These are phyloP conservation scores for Blastobotrys americana DNA, from an alignment of 805 yeast species.

Conservation along the genomic window DNA sequence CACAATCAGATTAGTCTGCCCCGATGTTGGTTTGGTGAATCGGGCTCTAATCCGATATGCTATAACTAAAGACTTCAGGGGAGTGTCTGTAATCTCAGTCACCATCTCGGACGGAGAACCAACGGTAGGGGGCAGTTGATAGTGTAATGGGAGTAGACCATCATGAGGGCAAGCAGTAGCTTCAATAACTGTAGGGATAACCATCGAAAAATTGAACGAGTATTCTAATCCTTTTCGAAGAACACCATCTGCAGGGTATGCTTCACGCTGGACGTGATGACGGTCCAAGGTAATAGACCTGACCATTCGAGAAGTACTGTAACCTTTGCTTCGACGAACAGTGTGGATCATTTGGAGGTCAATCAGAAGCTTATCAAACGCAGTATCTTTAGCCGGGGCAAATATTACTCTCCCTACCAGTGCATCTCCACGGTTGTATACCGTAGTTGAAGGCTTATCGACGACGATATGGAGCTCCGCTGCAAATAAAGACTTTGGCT, in stretches of 20 bases:
- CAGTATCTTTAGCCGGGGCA: conserved; percentile 9
- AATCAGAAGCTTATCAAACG: conserved; percentile 3
- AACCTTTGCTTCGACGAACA: conserved; percentile 4
- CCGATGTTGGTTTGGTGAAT: not conserved
- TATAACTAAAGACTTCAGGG: not conserved
- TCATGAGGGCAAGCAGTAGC: conserved; percentile 9
- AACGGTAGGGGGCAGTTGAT: conserved; percentile 4
- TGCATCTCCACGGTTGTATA: conserved; percentile 9
- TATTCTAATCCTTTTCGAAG: conserved; percentile 13
- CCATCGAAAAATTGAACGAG: conserved; percentile 12
- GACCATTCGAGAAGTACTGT: conserved; percentile 3
- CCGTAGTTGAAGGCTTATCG: not conserved
- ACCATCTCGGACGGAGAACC: not conserved
- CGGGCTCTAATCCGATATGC: conserved; percentile 7
- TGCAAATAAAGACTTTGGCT: not conserved
- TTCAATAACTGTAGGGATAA: conserved; percentile 9
- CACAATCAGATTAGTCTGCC: not conserved
- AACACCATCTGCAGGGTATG: conserved; percentile 10
- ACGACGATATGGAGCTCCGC: not conserved
- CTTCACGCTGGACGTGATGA: conserved; percentile 5
- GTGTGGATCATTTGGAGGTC: conserved; percentile 13
- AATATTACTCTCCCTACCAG: conserved; percentile 12
- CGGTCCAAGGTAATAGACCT: conserved; percentile 7
- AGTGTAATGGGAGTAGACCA: conserved; percentile 1
- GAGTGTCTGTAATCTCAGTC: not conserved